Percentiles rank a stretch among this genome's conserved stretches.
These are phyloP conservation scores for Nitzschia sp. DNA, from an alignment of 108 stramenopile genomes.

Conservation along the genomic window DNA sequence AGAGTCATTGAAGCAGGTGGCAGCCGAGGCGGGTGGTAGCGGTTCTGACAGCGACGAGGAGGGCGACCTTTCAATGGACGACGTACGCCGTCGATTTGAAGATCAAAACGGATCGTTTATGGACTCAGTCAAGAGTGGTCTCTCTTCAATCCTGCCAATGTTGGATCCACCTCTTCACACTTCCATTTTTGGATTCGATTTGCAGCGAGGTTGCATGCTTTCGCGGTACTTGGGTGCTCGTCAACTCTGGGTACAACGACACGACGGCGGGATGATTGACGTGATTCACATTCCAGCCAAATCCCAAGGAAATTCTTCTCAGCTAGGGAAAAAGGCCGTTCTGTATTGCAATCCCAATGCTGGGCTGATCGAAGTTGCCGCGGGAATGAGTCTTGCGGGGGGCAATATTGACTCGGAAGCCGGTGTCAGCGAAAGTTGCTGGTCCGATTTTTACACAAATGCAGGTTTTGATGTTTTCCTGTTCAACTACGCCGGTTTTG, in stretches of 20 bases:
- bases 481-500: slow-evolving; percentile 90
- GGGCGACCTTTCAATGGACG: slow-evolving; percentile 40
- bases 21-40: background rate
- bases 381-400: slow-evolving; percentile 80
- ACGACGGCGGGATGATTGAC: slow-evolving; percentile 62
- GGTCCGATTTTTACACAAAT: slow-evolving; percentile 79
- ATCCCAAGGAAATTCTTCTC: background rate
- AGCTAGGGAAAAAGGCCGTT: slow-evolving; percentile 56
- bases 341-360: slow-evolving; percentile 92
- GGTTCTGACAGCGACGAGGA: slow-evolving; percentile 26
- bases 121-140: slow-evolving; percentile 33
- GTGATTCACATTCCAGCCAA: slow-evolving; percentile 71
- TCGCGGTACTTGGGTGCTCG: slow-evolving; percentile 72
- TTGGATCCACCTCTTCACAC: slow-evolving; percentile 82
- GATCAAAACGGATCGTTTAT: slow-evolving; percentile 37
- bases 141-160: slow-evolving; percentile 54
- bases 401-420: slow-evolving; percentile 63
- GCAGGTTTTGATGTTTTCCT: slow-evolving; percentile 80
- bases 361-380: slow-evolving; percentile 79
- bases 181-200: slow-evolving; percentile 82
- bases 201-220: slow-evolving; percentile 75
- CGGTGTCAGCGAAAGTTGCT: slow-evolving; percentile 45
- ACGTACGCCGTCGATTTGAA: slow-evolving; percentile 59
- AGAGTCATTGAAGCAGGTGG: slow-evolving; percentile 35
- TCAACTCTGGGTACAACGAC: slow-evolving; percentile 78